A percentile compares a stretch with the other conserved stretches of the same genome.
Conservation (phyloP, 371 early-diverging fungal genomes). For the Cladochytrium tenue region DNA sequence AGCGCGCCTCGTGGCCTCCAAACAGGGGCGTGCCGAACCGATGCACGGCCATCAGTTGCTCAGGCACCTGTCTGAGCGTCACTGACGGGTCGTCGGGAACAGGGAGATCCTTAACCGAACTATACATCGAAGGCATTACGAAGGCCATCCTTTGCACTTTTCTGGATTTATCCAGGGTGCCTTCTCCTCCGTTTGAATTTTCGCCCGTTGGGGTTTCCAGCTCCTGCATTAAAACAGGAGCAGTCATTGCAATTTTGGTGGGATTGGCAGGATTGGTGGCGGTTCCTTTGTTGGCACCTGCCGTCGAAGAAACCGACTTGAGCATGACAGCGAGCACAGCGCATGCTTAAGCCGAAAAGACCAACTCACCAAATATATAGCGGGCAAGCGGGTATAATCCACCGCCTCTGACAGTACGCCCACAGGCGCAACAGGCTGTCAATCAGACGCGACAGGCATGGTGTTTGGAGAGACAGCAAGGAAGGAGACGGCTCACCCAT, state of each 20-base stretch:
- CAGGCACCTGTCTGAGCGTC: neutral
- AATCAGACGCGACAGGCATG: neutral
- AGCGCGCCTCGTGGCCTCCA: neutral
- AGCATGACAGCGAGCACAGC: neutral
- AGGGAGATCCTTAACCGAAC: neutral
- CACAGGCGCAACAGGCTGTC: neutral
- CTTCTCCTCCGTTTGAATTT: too few relatives aligned
- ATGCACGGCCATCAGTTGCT: neutral
- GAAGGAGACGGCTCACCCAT: neutral
- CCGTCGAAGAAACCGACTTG: neutral
- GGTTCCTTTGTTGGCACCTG: neutral
- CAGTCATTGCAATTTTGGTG: constrained; percentile 4
- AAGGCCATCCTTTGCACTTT: neutral
- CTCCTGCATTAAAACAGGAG: neutral
- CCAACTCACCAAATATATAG: neutral
- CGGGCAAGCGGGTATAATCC: neutral
- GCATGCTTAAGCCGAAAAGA: neutral
- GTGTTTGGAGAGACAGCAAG: neutral
- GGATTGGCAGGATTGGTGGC: neutral
- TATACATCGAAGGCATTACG: constrained; percentile 6
- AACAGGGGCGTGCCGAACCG: neutral
- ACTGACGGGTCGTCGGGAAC: neutral
- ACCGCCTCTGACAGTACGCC: neutral
- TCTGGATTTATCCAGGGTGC: neutral
- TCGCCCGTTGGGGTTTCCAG: neutral